A percentile compares a stretch with the other conserved stretches of the same genome.
These are phyloP conservation scores for Sugiyamaella mastotermitis DNA, from an alignment of 805 yeast species.

Conservation along the genomic window DNA sequence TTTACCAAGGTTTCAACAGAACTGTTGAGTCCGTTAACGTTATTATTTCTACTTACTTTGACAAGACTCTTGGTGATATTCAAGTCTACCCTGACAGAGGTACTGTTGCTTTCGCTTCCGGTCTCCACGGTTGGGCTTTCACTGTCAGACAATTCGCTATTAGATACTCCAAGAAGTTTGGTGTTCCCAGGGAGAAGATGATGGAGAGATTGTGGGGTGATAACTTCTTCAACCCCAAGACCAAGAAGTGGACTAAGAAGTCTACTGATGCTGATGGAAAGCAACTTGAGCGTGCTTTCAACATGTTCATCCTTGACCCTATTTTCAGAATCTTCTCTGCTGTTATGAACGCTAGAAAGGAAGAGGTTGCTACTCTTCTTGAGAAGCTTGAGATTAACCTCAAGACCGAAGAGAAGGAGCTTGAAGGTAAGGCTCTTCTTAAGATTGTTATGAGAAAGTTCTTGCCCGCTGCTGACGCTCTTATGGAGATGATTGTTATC, in stretches of 20 bases:
- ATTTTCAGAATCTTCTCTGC: conserved; percentile 95
- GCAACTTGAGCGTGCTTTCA: conserved; percentile 97
- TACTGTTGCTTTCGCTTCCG: conserved; percentile 99
- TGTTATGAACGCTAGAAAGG: conserved; percentile 99
- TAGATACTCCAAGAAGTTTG: conserved; percentile 98
- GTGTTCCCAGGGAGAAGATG: conserved; percentile 97
- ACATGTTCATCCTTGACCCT: conserved; percentile 98
- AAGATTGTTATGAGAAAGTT: conserved; percentile 99
- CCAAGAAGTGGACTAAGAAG: conserved; percentile 98
- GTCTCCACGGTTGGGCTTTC: conserved; percentile 99
- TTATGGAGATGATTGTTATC: conserved; percentile 95
- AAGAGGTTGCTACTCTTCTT: conserved; percentile 84
- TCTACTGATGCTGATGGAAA: conserved; percentile 94
- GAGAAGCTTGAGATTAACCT: conserved; percentile 90
- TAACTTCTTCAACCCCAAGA: conserved; percentile 99
- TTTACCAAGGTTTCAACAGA: conserved; percentile 97
- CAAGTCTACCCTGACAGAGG: conserved; percentile 99
- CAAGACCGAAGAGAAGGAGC: conserved; percentile 95
- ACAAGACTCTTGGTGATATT: conserved; percentile 84
- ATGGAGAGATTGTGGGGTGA: conserved; percentile 99
- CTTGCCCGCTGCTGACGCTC: conserved; percentile 99
- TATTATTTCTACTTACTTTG: conserved; percentile 91
- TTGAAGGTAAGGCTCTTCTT: conserved; percentile 97
- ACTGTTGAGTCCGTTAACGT: conserved; percentile 99
- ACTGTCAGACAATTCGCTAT: conserved; percentile 97